These are phyloP conservation scores for Bidens hawaiensis DNA, from an alignment of 140 eudicot species.

Conservation along the genomic window DNA sequence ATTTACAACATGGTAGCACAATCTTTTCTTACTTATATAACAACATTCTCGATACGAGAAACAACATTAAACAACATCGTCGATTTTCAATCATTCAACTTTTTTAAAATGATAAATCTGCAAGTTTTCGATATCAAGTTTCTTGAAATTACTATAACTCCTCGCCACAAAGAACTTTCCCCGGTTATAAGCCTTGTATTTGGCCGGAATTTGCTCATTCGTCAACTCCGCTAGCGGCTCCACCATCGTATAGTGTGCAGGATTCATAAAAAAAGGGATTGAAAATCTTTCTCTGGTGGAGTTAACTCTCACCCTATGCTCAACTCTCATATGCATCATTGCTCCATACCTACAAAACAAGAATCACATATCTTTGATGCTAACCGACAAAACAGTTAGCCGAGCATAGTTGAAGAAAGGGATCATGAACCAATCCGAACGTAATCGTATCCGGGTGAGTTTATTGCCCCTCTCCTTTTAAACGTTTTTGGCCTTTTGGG, in stretches of 20 bases:
- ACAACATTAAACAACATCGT: too few relatives aligned
- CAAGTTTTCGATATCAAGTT: constrained; percentile 42
- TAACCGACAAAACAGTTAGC: background rate
- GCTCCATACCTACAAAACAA: constrained; percentile 41
- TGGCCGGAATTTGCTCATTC: constrained; percentile 37
- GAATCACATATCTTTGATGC: background rate
- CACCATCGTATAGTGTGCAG: constrained; percentile 42
- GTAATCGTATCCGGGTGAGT: too few relatives aligned
- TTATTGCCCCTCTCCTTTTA: too few relatives aligned
- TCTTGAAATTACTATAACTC: constrained; percentile 43
- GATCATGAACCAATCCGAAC: too few relatives aligned
- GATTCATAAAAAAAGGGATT: constrained; percentile 47
- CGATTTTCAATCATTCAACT: background rate
- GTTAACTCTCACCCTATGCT: constrained; percentile 58
- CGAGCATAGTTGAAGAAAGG: too few relatives aligned
- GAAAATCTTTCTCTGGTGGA: constrained; percentile 48
- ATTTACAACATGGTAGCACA: background rate
- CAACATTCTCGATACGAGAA: background rate
- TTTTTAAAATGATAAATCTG: constrained; percentile 41
- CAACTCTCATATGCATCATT: constrained; percentile 61
- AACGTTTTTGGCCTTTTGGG: too few relatives aligned
- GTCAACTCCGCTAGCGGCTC: constrained; percentile 52
- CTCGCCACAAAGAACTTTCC: constrained; percentile 38
- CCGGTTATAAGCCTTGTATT: constrained; percentile 39
- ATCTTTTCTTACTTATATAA: constrained; percentile 4